phyloP scores from a whole-genome alignment of 257 asterid genomes.

The Ocimum tenuiflorum region DNA sequence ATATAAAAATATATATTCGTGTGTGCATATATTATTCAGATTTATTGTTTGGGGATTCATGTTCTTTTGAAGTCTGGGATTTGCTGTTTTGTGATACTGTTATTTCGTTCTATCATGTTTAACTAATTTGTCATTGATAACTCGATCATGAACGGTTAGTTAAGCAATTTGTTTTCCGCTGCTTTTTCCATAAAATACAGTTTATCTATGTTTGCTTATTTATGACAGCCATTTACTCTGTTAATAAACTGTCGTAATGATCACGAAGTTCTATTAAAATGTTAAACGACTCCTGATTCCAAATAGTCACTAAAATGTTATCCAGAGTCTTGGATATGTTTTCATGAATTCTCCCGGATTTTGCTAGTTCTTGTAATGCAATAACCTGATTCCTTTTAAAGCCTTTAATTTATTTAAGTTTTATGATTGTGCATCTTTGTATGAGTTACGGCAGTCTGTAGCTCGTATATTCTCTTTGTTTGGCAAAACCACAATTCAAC shows the following conservation, averaged over 20 bases:
- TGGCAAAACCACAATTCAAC: background rate
- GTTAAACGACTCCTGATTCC: background rate
- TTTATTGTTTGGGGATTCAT: background rate
- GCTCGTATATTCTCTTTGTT: background rate
- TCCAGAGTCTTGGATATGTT: background rate
- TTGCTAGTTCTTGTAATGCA: background rate
- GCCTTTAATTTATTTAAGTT: background rate
- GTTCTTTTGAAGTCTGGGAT: slow-evolving; percentile 1
- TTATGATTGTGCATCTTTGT: background rate
- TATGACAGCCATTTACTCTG: background rate
- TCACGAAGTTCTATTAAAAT: background rate
- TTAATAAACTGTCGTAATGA: background rate
- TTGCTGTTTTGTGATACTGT: background rate
- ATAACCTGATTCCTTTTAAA: background rate
- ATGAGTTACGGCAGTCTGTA: background rate
- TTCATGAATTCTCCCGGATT: background rate
- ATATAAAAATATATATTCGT: background rate
- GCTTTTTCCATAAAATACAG: background rate
- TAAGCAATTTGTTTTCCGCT: background rate
- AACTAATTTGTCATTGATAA: background rate
- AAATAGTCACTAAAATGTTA: background rate
- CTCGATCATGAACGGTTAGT: background rate
- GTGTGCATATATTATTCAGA: background rate
- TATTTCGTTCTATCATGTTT: background rate
- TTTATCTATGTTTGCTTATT: background rate